Base-by-base conservation (phyloP, 306 rosid species). In the Aeschynomene evenia region DNA sequence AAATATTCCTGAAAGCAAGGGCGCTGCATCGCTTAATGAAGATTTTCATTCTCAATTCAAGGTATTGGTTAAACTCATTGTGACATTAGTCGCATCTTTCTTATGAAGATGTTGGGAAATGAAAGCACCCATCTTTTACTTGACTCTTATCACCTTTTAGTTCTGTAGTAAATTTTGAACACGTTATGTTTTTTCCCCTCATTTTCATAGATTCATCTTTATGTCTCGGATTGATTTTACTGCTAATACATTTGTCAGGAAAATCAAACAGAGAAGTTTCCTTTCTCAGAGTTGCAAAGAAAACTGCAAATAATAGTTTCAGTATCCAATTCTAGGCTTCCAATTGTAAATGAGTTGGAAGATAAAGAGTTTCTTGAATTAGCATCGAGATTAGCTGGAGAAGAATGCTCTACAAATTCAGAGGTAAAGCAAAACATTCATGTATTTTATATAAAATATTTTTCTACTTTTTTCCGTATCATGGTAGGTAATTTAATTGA, bases 311-410 rank as follows among this genome's bases (percentile, higher is more conserved):
- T 90, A 81, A 76, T 92, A 54, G 83, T 82, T 83, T 82, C 86
- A n/a, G 76, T 75, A 36, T 71, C 88, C 63, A 76, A 55, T 80
- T 79, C 84, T 42, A 78, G 85, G 40, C 53, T 77, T 81, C 91
- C 85, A 59, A 66, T 88, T 65, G 68, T 85, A 15, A 87, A 82
- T 63, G 98, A 88, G 77, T 48, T 76, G 70, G 88, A 88, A 70
- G 97, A 94, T 59, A 80, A 65, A 73, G 97, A 88, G 71, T 77
- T 94, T 60, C 84, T 84, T 77, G 96, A 87, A 77, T 81, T 90
- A 56, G 96, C 95, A 59, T 85, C 68, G 4, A 87, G 52, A 63
- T 68, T 85, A 40, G 68, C 70, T 63, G 90, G 85, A 42, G 87
- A 70, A 73, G 76, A 73, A 57, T 80, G 70, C 76, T 78, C 88